Base-by-base conservation (phyloP, 1,284 basidiomycete species). In the Leccinum griseonigrum region DNA sequence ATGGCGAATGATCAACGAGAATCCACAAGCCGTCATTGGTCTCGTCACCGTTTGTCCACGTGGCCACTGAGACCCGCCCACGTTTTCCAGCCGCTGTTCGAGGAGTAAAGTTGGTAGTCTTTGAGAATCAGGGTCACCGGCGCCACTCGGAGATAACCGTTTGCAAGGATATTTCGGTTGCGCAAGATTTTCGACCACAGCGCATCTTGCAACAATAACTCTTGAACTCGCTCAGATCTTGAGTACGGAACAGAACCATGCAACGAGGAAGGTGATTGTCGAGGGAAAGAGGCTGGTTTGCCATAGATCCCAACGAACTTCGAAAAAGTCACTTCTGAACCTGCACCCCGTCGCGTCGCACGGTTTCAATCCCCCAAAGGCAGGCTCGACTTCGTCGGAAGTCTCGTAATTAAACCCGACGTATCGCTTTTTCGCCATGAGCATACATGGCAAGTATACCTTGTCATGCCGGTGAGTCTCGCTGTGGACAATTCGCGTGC, bases 311-410 rank as follows among this genome's bases (percentile, higher is more conserved):
- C 14, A 6, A 57, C 51, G 40, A 54, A 95, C 94, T 95, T 97
- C 61, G 97, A 74, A 68, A 88, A 90, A 3, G 82, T 86, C 74
- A 97, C 95, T 97, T 68, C 70, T 94, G 91, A 0, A 94, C 95
- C 1, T 86, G 84, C 50, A 95, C 86, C 5, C 94, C 94, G 71
- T 99, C 97, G 58, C 97, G 81, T 4, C 97, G 84, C 26, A 99
- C 92, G 0, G 95, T 98, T 77, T 99, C 97, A 63, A 99, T 98
- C 0, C 97, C 97, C 98, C 97, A 68, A 99, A 97, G 0, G 78
- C 81, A 0, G 95, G 93, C 57, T 91, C 87, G 1, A 66, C 73
- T 16, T 97, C 93, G 64, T 94, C 90, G 0, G 88, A 83, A 59
- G 79, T 83, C 75, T 99, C 97, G 68, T 91, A 98, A 74, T 95